Conservation (phyloP, 148 eudicot genomes). For the Nepenthes gracilis region DNA sequence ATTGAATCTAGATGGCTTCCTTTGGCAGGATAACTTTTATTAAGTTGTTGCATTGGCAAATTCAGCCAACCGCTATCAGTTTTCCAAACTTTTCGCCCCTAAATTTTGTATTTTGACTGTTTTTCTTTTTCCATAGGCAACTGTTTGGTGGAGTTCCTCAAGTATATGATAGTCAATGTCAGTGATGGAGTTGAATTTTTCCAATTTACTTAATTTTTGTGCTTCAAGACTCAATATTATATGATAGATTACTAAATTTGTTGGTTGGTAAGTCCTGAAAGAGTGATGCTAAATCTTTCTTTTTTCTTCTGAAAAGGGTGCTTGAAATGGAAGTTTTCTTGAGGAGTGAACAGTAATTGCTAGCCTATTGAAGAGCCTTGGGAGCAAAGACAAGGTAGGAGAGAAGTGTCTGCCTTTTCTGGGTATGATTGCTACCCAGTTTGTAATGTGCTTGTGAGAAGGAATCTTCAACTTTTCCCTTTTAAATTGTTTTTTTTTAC, state of each 20-base stretch:
- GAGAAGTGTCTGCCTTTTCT: conserved; percentile 22
- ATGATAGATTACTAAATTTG: not conserved
- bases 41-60: conserved; percentile 40
- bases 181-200: not conserved
- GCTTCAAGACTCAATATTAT: not conserved
- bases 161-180: not conserved
- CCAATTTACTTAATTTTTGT: not conserved
- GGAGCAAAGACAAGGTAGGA: conserved; percentile 32
- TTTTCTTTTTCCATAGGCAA: not conserved
- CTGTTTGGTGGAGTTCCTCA: not conserved
- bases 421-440: not conserved
- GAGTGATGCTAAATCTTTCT: conserved; percentile 24
- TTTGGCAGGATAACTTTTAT: conserved; percentile 33
- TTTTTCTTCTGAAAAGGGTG: conserved; percentile 25
- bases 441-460: too few species aligned
- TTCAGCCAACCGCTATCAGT: conserved; percentile 20
- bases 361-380: conserved; percentile 39
- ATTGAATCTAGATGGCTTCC: conserved; percentile 1
- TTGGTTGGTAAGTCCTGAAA: conserved; percentile 8
- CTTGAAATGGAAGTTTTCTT: conserved; percentile 38
- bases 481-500: too few species aligned
- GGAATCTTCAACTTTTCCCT: not conserved
- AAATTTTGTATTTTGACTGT: not conserved
- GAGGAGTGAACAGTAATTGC: conserved; percentile 29
- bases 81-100: too few species aligned